Conservation (phyloP, 148 eudicot genomes). For the Vaccinium vitisidaea region DNA sequence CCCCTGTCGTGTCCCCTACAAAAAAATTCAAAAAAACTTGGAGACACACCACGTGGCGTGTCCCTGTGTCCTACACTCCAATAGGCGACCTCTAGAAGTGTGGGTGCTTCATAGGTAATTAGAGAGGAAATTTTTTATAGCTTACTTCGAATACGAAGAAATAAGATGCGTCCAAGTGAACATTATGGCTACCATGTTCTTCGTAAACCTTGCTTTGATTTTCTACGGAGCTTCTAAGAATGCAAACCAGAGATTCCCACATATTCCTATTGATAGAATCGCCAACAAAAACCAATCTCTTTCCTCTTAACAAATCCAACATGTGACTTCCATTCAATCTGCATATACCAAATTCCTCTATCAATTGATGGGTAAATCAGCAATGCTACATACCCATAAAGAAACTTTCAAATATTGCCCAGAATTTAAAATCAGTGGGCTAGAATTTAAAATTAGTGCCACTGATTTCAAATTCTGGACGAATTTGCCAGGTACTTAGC, state of each 20-base stretch:
- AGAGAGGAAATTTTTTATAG: background rate
- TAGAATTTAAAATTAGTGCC: no score
- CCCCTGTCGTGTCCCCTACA: no score
- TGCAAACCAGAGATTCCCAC: slow-evolving; percentile 97
- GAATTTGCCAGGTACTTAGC: no score
- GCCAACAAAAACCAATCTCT: slow-evolving; percentile 82
- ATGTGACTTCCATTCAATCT: slow-evolving; percentile 66
- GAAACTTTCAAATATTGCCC: no score
- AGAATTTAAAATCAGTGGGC: no score
- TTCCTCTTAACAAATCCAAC: slow-evolving; percentile 77
- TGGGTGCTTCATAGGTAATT: no score
- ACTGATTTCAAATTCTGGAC: no score
- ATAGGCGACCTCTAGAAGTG: no score
- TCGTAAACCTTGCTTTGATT: slow-evolving; percentile 70
- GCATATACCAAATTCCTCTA: background rate
- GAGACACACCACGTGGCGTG: no score
- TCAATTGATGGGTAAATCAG: no score
- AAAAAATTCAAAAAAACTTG: no score
- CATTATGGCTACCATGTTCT: slow-evolving; percentile 60
- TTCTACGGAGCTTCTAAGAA: slow-evolving; percentile 65
- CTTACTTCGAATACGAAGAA: slow-evolving; percentile 78
- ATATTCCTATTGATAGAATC: slow-evolving; percentile 95
- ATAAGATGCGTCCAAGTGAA: slow-evolving; percentile 75
- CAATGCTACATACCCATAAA: background rate
- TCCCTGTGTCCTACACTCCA: no score